Conservation (phyloP, 306 rosid species). For the Glycine soja region DNA sequence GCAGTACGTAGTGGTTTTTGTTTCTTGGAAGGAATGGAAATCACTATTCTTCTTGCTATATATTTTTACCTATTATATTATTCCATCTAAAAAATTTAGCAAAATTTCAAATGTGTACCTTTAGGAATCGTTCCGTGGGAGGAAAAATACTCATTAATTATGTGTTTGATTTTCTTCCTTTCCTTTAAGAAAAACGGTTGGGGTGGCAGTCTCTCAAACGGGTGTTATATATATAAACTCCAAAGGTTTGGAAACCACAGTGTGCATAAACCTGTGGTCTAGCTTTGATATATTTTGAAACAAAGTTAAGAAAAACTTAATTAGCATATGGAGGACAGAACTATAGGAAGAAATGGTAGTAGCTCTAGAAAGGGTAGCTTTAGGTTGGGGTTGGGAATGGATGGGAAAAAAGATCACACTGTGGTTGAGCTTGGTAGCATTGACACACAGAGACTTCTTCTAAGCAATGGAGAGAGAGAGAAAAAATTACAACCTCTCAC, state of each 20-base stretch:
- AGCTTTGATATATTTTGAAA: background rate
- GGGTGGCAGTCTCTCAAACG: background rate
- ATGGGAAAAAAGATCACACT: slow-evolving; percentile 25
- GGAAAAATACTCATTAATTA: background rate
- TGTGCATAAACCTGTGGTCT: background rate
- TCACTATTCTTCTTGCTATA: no score
- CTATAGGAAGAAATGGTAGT: background rate
- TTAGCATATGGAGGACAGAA: slow-evolving; percentile 14
- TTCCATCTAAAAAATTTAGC: no score
- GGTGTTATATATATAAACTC: slow-evolving; percentile 32
- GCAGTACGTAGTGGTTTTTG: no score
- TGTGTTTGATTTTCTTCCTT: background rate
- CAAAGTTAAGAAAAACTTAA: background rate
- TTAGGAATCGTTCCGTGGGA: background rate
- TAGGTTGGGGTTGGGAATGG: slow-evolving; percentile 43
- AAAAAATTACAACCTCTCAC: background rate
- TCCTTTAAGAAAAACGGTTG: background rate
- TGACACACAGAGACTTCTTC: slow-evolving; percentile 52
- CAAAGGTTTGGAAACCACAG: background rate
- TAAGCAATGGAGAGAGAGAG: slow-evolving; percentile 24
- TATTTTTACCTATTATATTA: no score
- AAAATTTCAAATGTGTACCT: background rate
- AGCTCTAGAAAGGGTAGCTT: slow-evolving; percentile 48
- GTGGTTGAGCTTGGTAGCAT: slow-evolving; percentile 52
- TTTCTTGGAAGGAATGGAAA: no score